Evolutionary conservation across 179 eudicot genomes (phyloP).

Genomic region (Actinidia polygama): DNA sequence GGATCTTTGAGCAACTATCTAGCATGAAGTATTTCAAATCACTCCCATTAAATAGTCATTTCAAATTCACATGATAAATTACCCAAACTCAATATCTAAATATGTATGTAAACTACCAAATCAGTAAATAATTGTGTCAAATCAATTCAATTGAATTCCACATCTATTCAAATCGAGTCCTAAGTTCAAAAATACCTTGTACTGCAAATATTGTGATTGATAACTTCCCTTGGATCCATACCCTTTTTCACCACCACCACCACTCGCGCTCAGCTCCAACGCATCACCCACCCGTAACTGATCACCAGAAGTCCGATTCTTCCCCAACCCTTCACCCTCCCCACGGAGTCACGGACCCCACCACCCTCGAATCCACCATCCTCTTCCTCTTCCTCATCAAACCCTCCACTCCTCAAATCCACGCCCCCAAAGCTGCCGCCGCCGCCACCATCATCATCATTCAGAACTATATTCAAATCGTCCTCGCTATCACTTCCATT

Average conservation of each 20-base stretch:
- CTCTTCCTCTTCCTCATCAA: constrained; percentile 21
- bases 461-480: constrained; percentile 58
- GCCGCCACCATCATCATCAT: constrained; percentile 38
- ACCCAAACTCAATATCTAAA: no score
- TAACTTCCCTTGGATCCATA: constrained; percentile 25
- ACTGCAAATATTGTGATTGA: constrained; percentile 36
- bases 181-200: constrained; percentile 33
- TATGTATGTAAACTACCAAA: no score
- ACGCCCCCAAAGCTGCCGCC: neutral
- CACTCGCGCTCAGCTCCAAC: constrained; percentile 18
- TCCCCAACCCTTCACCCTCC: constrained; percentile 18
- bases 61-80: no score
- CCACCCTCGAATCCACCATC: neutral
- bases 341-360: constrained; percentile 1
- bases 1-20: no score
- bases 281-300: constrained; percentile 11
- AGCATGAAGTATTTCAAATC: no score
- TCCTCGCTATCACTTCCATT: constrained; percentile 43
- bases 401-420: constrained; percentile 1
- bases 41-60: no score
- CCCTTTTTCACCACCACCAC: constrained; percentile 26
- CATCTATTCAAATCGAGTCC: no score
- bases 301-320: neutral
- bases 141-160: no score
- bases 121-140: no score